These are phyloP conservation scores for Fusarium duplospermum DNA, from an alignment of 2,329 filamentous ascomycete genomes.

Conservation along the genomic window DNA sequence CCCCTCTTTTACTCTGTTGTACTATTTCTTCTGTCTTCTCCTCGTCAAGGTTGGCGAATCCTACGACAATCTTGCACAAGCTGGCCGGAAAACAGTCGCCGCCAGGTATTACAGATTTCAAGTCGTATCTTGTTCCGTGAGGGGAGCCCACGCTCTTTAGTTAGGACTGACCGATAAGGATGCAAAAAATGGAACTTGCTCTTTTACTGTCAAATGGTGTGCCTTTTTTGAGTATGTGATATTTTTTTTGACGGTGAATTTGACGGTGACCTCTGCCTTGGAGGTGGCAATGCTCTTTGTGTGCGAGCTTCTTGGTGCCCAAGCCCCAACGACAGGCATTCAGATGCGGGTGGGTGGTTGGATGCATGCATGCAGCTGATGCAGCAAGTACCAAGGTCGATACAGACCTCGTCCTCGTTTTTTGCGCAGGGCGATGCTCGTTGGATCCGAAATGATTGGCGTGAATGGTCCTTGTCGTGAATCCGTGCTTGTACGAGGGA, in stretches of 20 bases:
- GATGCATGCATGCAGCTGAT: not conserved
- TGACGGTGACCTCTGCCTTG: not conserved
- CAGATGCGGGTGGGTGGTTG: not conserved
- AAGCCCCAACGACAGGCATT: not conserved
- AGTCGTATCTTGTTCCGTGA: constrained; percentile 28
- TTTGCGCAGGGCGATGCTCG: not conserved
- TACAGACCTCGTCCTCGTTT: not conserved
- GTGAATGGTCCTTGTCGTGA: not conserved
- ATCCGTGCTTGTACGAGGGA: not conserved
- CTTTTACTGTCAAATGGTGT: constrained; percentile 4
- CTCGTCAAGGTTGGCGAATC: constrained; percentile 11
- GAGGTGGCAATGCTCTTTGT: not conserved
- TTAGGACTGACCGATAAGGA: constrained; percentile 38
- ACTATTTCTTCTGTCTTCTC: constrained; percentile 41
- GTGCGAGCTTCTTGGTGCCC: not conserved
- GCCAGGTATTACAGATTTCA: constrained; percentile 23
- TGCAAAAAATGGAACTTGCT: constrained; percentile 38
- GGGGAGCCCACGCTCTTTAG: constrained; percentile 43
- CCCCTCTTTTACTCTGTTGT: constrained; percentile 37
- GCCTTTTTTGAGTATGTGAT: not conserved
- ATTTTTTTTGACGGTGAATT: not conserved
- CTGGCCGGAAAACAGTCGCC: constrained; percentile 12
- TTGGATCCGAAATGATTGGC: not conserved
- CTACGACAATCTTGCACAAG: constrained; percentile 7
- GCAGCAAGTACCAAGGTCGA: not conserved